Percentiles rank a stretch among this genome's conserved stretches.
phyloP scores from a whole-genome alignment of 768 basidiomycete genomes.

The Lentinula sp. region DNA sequence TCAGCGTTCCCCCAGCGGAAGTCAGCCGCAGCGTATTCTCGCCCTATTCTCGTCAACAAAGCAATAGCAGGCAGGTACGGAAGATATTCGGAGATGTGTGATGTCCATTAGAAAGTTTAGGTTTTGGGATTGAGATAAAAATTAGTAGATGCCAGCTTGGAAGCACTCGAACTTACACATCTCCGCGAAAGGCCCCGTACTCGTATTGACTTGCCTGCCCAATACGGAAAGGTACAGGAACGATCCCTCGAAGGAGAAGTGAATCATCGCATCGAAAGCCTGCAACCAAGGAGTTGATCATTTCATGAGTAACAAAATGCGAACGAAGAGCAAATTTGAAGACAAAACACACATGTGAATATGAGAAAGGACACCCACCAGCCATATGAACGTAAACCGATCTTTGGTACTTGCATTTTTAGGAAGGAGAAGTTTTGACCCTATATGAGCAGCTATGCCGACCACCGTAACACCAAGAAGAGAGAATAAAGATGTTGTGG shows the following conservation, averaged over 20 bases:
- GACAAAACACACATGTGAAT: neutral
- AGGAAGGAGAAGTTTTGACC: conserved; percentile 52
- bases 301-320: neutral
- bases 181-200: conserved; percentile 62
- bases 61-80: neutral
- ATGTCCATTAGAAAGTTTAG: neutral
- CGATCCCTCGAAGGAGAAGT: conserved; percentile 74
- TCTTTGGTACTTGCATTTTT: conserved; percentile 62
- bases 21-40: conserved; percentile 76
- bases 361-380: conserved; percentile 36
- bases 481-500: conserved; percentile 56
- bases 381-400: conserved; percentile 70
- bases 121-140: neutral
- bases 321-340: neutral
- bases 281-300: conserved; percentile 17
- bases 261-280: conserved; percentile 79
- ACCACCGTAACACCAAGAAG: conserved; percentile 52
- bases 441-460: conserved; percentile 44
- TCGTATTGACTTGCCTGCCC: conserved; percentile 66
- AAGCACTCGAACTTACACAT: conserved; percentile 51
- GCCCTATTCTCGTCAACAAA: conserved; percentile 44
- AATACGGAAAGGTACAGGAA: conserved; percentile 76
- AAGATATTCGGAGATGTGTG: neutral
- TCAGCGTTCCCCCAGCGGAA: conserved; percentile 78
- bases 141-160: neutral